Base-by-base conservation (phyloP, 73 alveolate species). In the Symbiodinium pilosum region DNA sequence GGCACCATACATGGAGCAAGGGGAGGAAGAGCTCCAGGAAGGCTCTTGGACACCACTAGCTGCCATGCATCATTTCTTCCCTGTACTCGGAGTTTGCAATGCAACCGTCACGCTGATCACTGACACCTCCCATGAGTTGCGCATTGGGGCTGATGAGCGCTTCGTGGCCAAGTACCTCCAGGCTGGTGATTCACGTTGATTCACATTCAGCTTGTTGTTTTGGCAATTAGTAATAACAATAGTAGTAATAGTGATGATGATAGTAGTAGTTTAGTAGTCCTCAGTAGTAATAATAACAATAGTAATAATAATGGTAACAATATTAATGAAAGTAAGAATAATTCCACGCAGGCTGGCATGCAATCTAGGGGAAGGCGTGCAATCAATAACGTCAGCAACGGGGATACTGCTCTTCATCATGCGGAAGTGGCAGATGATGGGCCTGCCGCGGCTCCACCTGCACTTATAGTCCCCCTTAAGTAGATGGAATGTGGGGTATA, bases 81-180 rank as follows among this genome's bases (percentile, higher is more conserved):
- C 85, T 0, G 85, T 73, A 2, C 43, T 73, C 34, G 24, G 24
- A 11, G 30, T 73, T 6, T 73, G 85, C 85, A 18, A 73, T 34
- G 44, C 41, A n/a, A 18, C 18, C 30, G 34, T 73, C 44, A 32
- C 20, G 43, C 24, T 73, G 43, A 26, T 73, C 85, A n/a, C 44
- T 36, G 43, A 73, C 85, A 73, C 42, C 11, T n/a, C 85, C 30
- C 85, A 73, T 2, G 30, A 34, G 30, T 30, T 73, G 85, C 41
- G 30, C 30, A 16, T 73, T 18, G 85, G 85, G 44, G 4, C 43
- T 73, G 85, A 20, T 12, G 85, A 73, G 85, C 85, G 43, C 44
- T 73, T 73, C 30, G 85, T 73, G 85, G 85, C 85, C 24, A 73
- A 73, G 85, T 73, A n/a, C 85, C 28, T 73, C 44, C 85, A 73